These are phyloP conservation scores for Hansenula sp. DNA, from an alignment of 1,139 yeast species.

Conservation along the genomic window DNA sequence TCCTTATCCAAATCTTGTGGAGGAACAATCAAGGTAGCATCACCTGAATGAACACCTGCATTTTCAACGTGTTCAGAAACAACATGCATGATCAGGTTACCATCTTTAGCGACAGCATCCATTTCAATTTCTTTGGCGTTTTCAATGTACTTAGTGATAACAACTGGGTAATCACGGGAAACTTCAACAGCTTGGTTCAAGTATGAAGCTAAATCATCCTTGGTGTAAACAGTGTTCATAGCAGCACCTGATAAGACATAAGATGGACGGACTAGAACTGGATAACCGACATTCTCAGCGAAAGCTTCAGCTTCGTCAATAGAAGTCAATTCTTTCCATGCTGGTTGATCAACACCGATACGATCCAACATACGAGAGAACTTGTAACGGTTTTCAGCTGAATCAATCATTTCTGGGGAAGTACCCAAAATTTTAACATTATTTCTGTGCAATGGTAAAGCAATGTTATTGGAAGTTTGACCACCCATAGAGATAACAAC, in stretches of 20 bases:
- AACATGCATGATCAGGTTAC: conserved; percentile 94
- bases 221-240: conserved; percentile 93
- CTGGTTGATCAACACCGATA: conserved; percentile 98
- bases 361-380: conserved; percentile 96
- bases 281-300: conserved; percentile 89
- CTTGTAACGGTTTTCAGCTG: conserved; percentile 97
- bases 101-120: conserved; percentile 98
- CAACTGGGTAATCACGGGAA: conserved; percentile 97
- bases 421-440: conserved; percentile 96
- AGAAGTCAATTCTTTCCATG: conserved; percentile 97
- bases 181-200: conserved; percentile 94
- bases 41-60: conserved; percentile 99
- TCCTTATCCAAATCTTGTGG: conserved; percentile 95
- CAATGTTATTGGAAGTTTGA: conserved; percentile 96
- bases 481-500: conserved; percentile 99
- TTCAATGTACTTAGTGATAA: conserved; percentile 94
- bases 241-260: conserved; percentile 99
- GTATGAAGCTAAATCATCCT: conserved; percentile 84
- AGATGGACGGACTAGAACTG: conserved; percentile 96
- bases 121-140: conserved; percentile 97
- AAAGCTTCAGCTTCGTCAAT: conserved; percentile 90
- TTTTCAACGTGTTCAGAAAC: conserved; percentile 98
- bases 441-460: conserved; percentile 89
- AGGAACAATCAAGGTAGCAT: conserved; percentile 95
- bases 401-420: conserved; percentile 96